phyloP scores from a whole-genome alignment of 805 yeast species.

The Candida glaebosa region DNA sequence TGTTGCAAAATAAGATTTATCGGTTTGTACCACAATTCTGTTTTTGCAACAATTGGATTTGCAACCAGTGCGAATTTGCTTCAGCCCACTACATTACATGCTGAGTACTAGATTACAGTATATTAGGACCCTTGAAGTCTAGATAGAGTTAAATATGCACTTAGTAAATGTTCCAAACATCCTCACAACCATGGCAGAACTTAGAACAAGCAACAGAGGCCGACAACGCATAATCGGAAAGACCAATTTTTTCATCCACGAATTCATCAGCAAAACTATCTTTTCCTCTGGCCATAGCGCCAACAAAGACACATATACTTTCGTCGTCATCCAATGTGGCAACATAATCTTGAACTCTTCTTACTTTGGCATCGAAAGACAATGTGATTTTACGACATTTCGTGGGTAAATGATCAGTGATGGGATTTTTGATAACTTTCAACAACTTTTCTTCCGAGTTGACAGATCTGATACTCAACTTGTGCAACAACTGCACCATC shows the following conservation, averaged over 20 bases:
- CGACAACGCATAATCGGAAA: conserved; percentile 90
- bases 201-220: conserved; percentile 98
- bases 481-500: conserved; percentile 95
- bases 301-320: conserved; percentile 96
- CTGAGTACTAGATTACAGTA: too few relatives aligned
- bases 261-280: conserved; percentile 96
- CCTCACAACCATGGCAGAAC: conserved; percentile 98
- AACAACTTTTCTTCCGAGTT: conserved; percentile 92
- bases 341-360: conserved; percentile 86
- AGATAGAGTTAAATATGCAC: background rate
- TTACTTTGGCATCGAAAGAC: conserved; percentile 86
- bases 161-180: conserved; percentile 82
- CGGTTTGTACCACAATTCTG: background rate
- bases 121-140: conserved; percentile 1
- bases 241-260: conserved; percentile 94
- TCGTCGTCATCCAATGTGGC: conserved; percentile 77
- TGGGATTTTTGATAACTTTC: conserved; percentile 94
- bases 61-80: conserved; percentile 1
- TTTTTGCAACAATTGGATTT: conserved; percentile 5
- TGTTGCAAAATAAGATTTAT: background rate
- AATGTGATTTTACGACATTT: conserved; percentile 92
- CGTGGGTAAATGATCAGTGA: conserved; percentile 93
- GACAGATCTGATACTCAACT: conserved; percentile 88
- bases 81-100: too few relatives aligned
- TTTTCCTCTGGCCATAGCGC: conserved; percentile 98